Conservation (phyloP, 2,329 filamentous ascomycete species). For the Amylocarpus encephaloides region DNA sequence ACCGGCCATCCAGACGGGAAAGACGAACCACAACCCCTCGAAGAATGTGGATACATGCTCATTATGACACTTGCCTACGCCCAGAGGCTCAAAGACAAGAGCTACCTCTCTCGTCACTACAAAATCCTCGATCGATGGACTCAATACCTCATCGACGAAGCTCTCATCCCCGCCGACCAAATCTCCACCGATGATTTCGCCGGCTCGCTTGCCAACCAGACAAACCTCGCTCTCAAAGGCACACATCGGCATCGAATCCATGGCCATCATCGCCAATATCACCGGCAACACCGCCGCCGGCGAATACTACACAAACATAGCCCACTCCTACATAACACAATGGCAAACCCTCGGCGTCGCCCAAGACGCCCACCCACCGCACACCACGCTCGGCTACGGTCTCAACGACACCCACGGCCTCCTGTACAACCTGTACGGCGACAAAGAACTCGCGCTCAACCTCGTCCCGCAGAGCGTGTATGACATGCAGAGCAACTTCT, state of each 20-base stretch:
- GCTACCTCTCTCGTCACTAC: slow-evolving; percentile 61
- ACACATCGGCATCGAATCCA: slow-evolving; percentile 78
- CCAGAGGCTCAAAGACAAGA: slow-evolving; percentile 46
- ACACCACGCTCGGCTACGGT: slow-evolving; percentile 75
- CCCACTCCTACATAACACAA: slow-evolving; percentile 61
- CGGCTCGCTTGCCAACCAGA: slow-evolving; percentile 70
- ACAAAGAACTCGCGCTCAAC: slow-evolving; percentile 69
- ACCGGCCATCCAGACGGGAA: slow-evolving; percentile 63
- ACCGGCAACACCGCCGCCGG: slow-evolving; percentile 52
- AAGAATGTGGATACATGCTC: slow-evolving; percentile 77
- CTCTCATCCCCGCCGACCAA: slow-evolving; percentile 68
- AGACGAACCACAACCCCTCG: slow-evolving; percentile 70
- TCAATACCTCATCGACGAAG: slow-evolving; percentile 67
- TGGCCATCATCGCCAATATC: slow-evolving; percentile 62
- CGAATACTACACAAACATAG: slow-evolving; percentile 54
- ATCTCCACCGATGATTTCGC: slow-evolving; percentile 82
- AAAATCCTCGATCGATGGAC: slow-evolving; percentile 72
- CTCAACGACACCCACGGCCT: slow-evolving; percentile 47
- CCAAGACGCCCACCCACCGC: slow-evolving; percentile 50
- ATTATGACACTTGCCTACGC: slow-evolving; percentile 71
- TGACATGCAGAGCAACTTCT: slow-evolving; percentile 71
- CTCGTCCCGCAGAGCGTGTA: slow-evolving; percentile 71
- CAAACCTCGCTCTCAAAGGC: slow-evolving; percentile 76
- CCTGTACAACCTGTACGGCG: slow-evolving; percentile 79
- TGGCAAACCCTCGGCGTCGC: slow-evolving; percentile 70